A percentile compares a stretch with the other conserved stretches of the same genome.
phyloP scores from a whole-genome alignment of 2,329 filamentous ascomycete species.

The Colletotrichum scovillei region DNA sequence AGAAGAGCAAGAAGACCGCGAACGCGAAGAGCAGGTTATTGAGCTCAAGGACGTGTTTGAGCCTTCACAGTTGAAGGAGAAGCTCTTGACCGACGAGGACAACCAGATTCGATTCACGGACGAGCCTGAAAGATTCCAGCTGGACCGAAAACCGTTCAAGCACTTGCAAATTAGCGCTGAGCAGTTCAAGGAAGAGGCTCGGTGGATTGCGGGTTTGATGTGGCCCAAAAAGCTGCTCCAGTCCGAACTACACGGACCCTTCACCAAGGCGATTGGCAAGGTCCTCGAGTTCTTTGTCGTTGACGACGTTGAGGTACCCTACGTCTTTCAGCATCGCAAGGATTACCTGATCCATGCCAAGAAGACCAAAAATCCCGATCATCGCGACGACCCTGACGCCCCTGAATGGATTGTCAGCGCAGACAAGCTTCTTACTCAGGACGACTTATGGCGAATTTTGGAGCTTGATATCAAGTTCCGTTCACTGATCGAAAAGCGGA shows the following conservation, averaged over 20 bases:
- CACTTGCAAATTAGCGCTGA: conserved; percentile 83
- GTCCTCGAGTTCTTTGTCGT: conserved; percentile 95
- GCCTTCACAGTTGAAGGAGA: conserved; percentile 92
- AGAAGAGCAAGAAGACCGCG: conserved; percentile 83
- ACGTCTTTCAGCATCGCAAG: conserved; percentile 97
- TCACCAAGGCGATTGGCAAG: conserved; percentile 88
- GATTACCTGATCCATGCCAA: conserved; percentile 95
- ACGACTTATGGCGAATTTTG: conserved; percentile 94
- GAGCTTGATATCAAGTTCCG: conserved; percentile 96
- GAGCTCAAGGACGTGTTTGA: conserved; percentile 99
- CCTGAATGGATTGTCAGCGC: conserved; percentile 81
- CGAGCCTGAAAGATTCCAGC: conserved; percentile 92
- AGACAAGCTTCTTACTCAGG: conserved; percentile 90
- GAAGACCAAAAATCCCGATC: conserved; percentile 70
- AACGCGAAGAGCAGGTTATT: conserved; percentile 83
- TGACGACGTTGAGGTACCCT: conserved; percentile 94
- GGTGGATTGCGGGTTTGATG: conserved; percentile 92
- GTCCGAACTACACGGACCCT: conserved; percentile 80
- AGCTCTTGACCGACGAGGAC: conserved; percentile 94
- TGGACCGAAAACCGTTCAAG: conserved; percentile 90
- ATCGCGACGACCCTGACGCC: conserved; percentile 75
- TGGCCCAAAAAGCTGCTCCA: conserved; percentile 86
- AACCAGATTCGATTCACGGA: conserved; percentile 90
- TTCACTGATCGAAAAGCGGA: conserved; percentile 91
- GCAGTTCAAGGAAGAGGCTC: conserved; percentile 88